Base-by-base conservation (phyloP, 2,329 filamentous ascomycete species). In the Sclerotinia sclerotiorum region DNA sequence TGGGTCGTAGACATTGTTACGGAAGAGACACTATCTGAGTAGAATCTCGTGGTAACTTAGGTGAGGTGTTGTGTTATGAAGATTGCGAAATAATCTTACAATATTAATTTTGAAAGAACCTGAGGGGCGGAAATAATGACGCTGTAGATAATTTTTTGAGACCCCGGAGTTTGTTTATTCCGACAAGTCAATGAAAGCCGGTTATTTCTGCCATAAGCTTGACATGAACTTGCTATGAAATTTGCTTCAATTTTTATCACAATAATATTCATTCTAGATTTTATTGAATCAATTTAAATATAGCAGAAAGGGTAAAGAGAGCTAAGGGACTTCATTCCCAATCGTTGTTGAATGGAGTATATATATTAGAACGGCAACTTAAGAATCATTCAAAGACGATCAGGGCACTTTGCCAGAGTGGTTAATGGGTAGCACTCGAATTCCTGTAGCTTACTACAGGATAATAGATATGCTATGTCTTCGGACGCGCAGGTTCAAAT, bases 391-490 rank as follows among this genome's bases (percentile, higher is more conserved):
- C 3, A 61, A 35, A 24, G 3, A 62, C 52, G 17, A 27, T 7
- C 15, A 62, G 65, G 74, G 70, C 73, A 66, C 68, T 67, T 66
- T 77, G 74, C 75, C 75, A 77, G 75, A 76, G 75, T 76, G 75
- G 74, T 76, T 76, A 77, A 76, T 77, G 74, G 75, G 75, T 76
- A 76, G 76, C 74, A 77, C 74, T 76, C 74, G 74, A 77, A 76
- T 49, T 66, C 27, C n/a, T 48, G 58, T 61, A 61, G 58, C 0
- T 15, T 2, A n/a, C 58, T 61, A 61, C 27, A 61, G 44, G 46
- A 61, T 49, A 69, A 73, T 42, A 42, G 75, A 74, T 72, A 77
- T 77, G 74, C 75, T 76, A 77, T 77, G 75, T 73, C 71, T 76
- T 77, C 74, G 74, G 74, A 74, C 75, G 75, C 75, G 74, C 73